Conservation (phyloP, 768 basidiomycete species). For the Paxillus involutus region DNA sequence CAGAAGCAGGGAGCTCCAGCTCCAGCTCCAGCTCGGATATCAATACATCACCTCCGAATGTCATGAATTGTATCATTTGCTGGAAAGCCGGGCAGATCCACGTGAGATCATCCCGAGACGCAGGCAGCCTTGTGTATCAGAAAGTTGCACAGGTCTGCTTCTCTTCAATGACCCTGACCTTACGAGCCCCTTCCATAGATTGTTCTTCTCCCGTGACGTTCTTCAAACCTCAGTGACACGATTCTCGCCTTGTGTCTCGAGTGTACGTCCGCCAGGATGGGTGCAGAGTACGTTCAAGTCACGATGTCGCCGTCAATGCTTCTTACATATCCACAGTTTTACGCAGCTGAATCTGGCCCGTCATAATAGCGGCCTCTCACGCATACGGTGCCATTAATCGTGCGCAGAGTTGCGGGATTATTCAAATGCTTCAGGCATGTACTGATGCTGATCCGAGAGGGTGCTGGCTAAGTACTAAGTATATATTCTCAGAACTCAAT, state of each 20-base stretch:
- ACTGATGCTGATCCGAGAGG: conserved; percentile 5
- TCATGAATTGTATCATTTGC: conserved; percentile 23
- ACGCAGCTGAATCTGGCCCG: conserved; percentile 31
- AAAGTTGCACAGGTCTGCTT: conserved; percentile 33
- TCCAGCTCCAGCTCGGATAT: conserved; percentile 14
- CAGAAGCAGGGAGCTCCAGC: conserved; percentile 8
- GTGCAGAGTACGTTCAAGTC: conserved; percentile 32
- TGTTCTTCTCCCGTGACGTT: conserved; percentile 33
- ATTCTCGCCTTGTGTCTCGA: conserved; percentile 31
- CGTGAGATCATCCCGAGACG: conserved; percentile 23
- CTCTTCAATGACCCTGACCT: conserved; percentile 18
- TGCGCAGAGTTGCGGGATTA: conserved; percentile 21
- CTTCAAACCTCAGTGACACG: conserved; percentile 24
- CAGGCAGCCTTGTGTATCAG: conserved; percentile 37
- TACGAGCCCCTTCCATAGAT: conserved; percentile 25
- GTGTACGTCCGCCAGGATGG: conserved; percentile 27
- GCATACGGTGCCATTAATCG: conserved; percentile 19
- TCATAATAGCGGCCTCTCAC: conserved; percentile 32
- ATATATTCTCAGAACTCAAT: conserved; percentile 24
- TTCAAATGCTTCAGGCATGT: conserved; percentile 33
- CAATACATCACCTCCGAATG: conserved; percentile 13
- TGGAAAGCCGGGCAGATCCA: conserved; percentile 28
- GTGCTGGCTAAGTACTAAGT: conserved; percentile 1
- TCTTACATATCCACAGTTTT: conserved; percentile 10
- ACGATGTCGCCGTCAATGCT: conserved; percentile 7